Conservation (phyloP, 2,329 filamentous ascomycete species). For the Seiridium unicorne region DNA sequence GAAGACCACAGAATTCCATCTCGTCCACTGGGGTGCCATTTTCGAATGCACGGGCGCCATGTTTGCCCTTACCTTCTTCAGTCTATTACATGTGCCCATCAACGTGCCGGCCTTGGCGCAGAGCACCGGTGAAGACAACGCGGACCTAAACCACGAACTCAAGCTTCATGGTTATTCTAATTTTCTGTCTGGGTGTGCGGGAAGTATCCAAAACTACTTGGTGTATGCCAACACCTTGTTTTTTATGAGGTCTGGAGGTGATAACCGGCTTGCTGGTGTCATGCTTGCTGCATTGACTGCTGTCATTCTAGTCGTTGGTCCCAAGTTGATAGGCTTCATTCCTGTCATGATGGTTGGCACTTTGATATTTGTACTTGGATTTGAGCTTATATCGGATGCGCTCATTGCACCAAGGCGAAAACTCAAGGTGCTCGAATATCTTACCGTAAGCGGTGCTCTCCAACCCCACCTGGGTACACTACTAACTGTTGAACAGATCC, state of each 20-base stretch:
- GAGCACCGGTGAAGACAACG: constrained; percentile 86
- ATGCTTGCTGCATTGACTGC: constrained; percentile 80
- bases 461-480: not conserved
- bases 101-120: constrained; percentile 93
- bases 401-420: constrained; percentile 87
- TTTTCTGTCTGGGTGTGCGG: constrained; percentile 78
- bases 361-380: constrained; percentile 90
- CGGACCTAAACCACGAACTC: constrained; percentile 86
- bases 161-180: constrained; percentile 94
- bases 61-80: constrained; percentile 96
- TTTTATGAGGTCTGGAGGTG: constrained; percentile 89
- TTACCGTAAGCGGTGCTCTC: constrained; percentile 61
- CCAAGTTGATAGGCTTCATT: constrained; percentile 87
- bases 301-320: constrained; percentile 80
- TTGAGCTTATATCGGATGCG: constrained; percentile 87
- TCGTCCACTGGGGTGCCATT: constrained; percentile 81
- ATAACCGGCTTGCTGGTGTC: constrained; percentile 80
- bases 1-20: constrained; percentile 63
- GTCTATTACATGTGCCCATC: constrained; percentile 94
- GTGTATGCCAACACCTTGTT: constrained; percentile 98
- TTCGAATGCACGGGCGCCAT: constrained; percentile 87
- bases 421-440: constrained; percentile 80
- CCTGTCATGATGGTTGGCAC: constrained; percentile 96
- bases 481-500: constrained; percentile 49
- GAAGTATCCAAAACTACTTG: constrained; percentile 94